These are phyloP conservation scores for Salvia splendens DNA, from an alignment of 257 asterid genomes.

Conservation along the genomic window DNA sequence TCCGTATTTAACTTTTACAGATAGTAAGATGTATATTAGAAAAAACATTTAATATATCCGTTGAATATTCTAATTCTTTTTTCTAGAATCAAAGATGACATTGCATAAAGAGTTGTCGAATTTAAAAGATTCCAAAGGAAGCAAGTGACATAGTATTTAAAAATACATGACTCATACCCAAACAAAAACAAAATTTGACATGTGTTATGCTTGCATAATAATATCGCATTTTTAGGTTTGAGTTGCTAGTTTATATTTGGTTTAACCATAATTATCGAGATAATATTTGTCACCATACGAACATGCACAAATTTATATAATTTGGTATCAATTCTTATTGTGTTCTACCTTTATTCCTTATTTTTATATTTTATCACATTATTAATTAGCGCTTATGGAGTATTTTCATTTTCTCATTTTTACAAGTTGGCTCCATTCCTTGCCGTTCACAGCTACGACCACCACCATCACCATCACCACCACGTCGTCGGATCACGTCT, in stretches of 20 bases:
- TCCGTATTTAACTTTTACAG: too few relatives aligned
- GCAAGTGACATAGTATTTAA: neutral
- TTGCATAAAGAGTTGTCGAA: neutral
- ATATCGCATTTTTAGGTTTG: neutral
- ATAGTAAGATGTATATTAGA: neutral
- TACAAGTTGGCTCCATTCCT: too few relatives aligned
- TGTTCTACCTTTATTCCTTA: too few relatives aligned
- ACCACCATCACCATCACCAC: too few relatives aligned
- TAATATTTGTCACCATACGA: too few relatives aligned
- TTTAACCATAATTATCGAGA: neutral
- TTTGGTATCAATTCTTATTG: too few relatives aligned
- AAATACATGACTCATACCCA: conserved; percentile 5
- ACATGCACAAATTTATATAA: too few relatives aligned
- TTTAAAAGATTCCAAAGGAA: conserved; percentile 6
- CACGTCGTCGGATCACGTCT: too few relatives aligned
- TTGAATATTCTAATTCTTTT: conserved; percentile 13
- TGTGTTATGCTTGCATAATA: neutral
- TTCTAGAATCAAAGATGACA: neutral
- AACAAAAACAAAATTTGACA: neutral
- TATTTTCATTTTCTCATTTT: too few relatives aligned
- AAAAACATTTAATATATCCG: neutral
- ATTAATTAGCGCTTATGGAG: too few relatives aligned
- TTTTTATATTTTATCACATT: too few relatives aligned
- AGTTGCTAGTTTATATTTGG: neutral
- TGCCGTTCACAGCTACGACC: too few relatives aligned